Percentiles rank a stretch among this genome's conserved stretches.
Conservation (phyloP, 2,329 filamentous ascomycete genomes). For the Fusarium sp. region DNA sequence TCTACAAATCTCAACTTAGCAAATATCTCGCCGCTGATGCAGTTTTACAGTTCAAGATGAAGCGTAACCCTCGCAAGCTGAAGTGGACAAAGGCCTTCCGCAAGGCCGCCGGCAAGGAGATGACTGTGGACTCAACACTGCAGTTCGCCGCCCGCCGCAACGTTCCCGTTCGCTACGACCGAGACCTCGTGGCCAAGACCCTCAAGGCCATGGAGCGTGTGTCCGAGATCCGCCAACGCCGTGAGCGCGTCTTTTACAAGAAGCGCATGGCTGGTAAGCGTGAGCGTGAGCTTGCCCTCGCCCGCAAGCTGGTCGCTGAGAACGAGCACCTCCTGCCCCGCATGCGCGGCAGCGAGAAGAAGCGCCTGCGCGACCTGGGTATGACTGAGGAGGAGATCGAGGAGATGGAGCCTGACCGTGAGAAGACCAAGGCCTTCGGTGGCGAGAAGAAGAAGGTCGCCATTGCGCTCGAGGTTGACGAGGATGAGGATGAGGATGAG, state of each 20-base stretch:
- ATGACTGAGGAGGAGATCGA: slow-evolving; percentile 57
- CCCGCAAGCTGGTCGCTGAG: slow-evolving; percentile 88
- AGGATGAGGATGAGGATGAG: slow-evolving; percentile 47
- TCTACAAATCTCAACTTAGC: slow-evolving; percentile 9
- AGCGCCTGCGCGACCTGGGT: slow-evolving; percentile 63
- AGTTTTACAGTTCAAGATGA: slow-evolving; percentile 82
- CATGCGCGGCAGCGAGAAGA: slow-evolving; percentile 70
- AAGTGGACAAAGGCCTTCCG: slow-evolving; percentile 97
- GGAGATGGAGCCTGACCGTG: slow-evolving; percentile 54
- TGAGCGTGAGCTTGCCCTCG: slow-evolving; percentile 78
- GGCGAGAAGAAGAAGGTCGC: slow-evolving; percentile 52
- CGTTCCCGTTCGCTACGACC: slow-evolving; percentile 93
- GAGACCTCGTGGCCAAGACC: slow-evolving; percentile 86
- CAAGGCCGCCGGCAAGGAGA: slow-evolving; percentile 78
- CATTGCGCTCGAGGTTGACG: slow-evolving; percentile 47
- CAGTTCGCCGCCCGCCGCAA: slow-evolving; percentile 93
- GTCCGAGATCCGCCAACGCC: slow-evolving; percentile 79
- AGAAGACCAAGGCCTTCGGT: slow-evolving; percentile 52
- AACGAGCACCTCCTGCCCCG: slow-evolving; percentile 91
- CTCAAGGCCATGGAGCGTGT: slow-evolving; percentile 92
- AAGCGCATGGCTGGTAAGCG: slow-evolving; percentile 91
- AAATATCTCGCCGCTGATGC: slow-evolving; percentile 12
- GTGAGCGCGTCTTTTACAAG: slow-evolving; percentile 94
- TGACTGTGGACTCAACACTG: slow-evolving; percentile 94
- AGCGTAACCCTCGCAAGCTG: slow-evolving; percentile 95